Evolutionary conservation across 83 land plant species (phyloP).

Genomic region (Isoetes engelmannii): DNA sequence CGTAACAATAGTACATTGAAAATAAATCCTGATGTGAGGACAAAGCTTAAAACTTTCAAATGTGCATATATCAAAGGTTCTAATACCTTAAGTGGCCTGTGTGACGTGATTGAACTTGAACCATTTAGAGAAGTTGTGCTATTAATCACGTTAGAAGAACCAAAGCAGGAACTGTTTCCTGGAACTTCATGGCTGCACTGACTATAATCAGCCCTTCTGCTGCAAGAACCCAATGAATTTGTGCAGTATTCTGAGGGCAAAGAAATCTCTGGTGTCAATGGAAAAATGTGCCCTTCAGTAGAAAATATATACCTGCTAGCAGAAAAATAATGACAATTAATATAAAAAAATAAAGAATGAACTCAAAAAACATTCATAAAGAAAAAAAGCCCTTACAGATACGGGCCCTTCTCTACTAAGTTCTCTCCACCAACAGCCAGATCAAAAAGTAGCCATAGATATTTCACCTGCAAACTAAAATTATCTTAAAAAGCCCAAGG

Average conservation of each 20-base stretch:
- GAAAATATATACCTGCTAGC: conserved; percentile 66
- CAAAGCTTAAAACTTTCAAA: too few species aligned
- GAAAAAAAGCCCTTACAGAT: conserved; percentile 51
- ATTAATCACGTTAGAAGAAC: too few species aligned
- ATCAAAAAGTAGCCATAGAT: conserved; percentile 96
- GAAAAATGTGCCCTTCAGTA: conserved; percentile 93
- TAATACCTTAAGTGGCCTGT: too few species aligned
- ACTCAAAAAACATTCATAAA: neutral
- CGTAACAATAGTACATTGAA: too few species aligned
- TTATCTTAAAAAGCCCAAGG: conserved; percentile 10
- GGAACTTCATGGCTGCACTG: too few species aligned
- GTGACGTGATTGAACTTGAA: too few species aligned
- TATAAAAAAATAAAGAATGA: neutral
- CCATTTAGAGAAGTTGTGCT: too few species aligned
- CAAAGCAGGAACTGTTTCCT: too few species aligned
- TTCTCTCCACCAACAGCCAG: conserved; percentile 85
- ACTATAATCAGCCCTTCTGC: too few species aligned
- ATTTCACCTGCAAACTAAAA: conserved; percentile 61
- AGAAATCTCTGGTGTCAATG: conserved; percentile 86
- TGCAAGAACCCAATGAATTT: conserved; percentile 68
- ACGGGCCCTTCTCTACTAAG: conserved; percentile 92
- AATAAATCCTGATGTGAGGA: too few species aligned
- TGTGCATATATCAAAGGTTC: too few species aligned
- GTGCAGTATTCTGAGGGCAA: conserved; percentile 67
- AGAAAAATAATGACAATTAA: neutral